A percentile compares a stretch with the other conserved stretches of the same genome.
Conservation (phyloP, 2,329 filamentous ascomycete species). For the Hypoxylon sp. region DNA sequence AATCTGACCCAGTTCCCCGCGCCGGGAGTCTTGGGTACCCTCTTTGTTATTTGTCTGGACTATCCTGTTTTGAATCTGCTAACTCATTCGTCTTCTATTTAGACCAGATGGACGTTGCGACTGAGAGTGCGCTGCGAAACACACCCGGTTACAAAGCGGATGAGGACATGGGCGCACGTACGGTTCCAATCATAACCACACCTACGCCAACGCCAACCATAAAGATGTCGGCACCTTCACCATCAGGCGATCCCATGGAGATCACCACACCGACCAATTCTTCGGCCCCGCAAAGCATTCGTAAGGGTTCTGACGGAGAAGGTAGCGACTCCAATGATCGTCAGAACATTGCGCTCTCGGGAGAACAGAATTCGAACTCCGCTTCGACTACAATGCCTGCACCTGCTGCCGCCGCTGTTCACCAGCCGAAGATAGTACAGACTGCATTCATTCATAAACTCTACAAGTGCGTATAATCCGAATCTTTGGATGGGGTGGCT, state of each 20-base stretch:
- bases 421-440: slow-evolving; percentile 97
- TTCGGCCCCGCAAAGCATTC: slow-evolving; percentile 60
- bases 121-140: slow-evolving; percentile 65
- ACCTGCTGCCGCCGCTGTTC: slow-evolving; percentile 76
- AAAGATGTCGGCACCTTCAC: slow-evolving; percentile 71
- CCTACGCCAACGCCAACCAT: slow-evolving; percentile 66
- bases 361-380: slow-evolving; percentile 56
- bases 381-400: slow-evolving; percentile 65
- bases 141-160: slow-evolving; percentile 59
- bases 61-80: slow-evolving; percentile 35
- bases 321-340: slow-evolving; percentile 58
- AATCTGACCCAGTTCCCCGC: slow-evolving; percentile 31
- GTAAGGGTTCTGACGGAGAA: slow-evolving; percentile 62
- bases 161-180: slow-evolving; percentile 66
- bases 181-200: slow-evolving; percentile 66
- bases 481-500: neutral
- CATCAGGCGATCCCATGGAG: slow-evolving; percentile 72
- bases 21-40: slow-evolving; percentile 27
- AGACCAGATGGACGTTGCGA: slow-evolving; percentile 69
- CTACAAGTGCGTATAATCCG: slow-evolving; percentile 80
- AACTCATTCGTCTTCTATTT: slow-evolving; percentile 48
- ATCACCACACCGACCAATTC: slow-evolving; percentile 69
- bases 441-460: slow-evolving; percentile 99
- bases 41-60: slow-evolving; percentile 47
- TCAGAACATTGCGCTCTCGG: slow-evolving; percentile 57